Percentiles rank a stretch among this genome's conserved stretches.
These are phyloP conservation scores for Rehmannia glutinosa DNA, from an alignment of 257 asterid species.

Conservation along the genomic window DNA sequence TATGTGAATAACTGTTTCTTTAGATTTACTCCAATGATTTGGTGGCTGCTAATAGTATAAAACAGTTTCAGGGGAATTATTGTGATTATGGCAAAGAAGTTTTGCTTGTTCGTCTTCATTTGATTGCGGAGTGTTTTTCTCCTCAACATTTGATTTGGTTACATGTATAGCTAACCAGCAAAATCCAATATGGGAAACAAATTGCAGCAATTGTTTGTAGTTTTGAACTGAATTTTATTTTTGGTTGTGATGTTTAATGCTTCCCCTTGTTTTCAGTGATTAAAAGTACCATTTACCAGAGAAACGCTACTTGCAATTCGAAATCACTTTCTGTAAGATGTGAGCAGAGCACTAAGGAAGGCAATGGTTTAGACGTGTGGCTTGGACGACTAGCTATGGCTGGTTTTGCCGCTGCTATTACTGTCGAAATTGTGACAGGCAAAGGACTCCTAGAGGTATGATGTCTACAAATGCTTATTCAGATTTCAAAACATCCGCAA, in stretches of 20 bases:
- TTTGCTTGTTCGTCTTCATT: background rate
- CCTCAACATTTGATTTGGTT: background rate
- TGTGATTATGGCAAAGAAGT: background rate
- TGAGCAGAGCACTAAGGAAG: constrained; percentile 66
- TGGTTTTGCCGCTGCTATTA: constrained; percentile 75
- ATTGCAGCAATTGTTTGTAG: background rate
- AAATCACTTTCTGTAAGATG: constrained; percentile 50
- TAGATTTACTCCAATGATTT: no score
- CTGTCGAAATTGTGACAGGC: constrained; percentile 73
- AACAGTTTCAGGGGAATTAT: background rate
- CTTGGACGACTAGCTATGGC: constrained; percentile 84
- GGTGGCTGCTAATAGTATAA: background rate
- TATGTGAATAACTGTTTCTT: no score
- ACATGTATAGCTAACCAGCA: no score
- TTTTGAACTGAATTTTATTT: background rate
- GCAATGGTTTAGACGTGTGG: constrained; percentile 71
- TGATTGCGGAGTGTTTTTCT: background rate
- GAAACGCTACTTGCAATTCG: constrained; percentile 22
- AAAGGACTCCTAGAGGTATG: constrained; percentile 68
- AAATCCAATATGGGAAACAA: no score
- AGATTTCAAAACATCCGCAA: no score
- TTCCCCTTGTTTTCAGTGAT: constrained; percentile 36
- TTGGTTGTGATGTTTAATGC: background rate
- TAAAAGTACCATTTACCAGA: constrained; percentile 22
- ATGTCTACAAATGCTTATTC: background rate